Percentiles rank a stretch among this genome's conserved stretches.
Evolutionary conservation across 176 grass and related monocot species (phyloP).

Genomic region (Paspalum notatum): DNA sequence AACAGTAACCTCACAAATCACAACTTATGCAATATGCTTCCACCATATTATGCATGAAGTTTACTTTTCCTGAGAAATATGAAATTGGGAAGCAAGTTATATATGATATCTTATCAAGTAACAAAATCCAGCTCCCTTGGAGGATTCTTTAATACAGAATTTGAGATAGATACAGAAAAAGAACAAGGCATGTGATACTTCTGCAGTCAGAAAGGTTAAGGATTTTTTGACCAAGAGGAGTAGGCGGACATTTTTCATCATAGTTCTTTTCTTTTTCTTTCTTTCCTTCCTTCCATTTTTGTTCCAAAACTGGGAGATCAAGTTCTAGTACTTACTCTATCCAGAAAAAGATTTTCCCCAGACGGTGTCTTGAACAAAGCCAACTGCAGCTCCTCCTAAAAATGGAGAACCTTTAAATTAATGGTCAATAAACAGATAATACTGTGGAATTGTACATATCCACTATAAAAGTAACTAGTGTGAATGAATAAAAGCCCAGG

Average conservation of each 20-base stretch:
- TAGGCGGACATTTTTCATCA: background rate
- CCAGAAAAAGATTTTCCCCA: constrained; percentile 50
- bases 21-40: background rate
- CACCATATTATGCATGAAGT: background rate
- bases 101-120: background rate
- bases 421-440: background rate
- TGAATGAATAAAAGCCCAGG: background rate
- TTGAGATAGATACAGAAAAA: constrained; percentile 17
- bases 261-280: background rate
- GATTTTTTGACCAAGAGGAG: background rate
- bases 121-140: background rate
- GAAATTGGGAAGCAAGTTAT: background rate
- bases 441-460: background rate
- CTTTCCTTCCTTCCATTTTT: background rate
- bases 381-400: constrained; percentile 51
- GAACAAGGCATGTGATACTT: background rate
- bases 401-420: background rate
- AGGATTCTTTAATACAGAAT: constrained; percentile 19
- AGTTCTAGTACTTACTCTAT: constrained; percentile 43
- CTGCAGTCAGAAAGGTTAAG: background rate
- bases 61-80: background rate
- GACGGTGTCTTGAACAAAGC: constrained; percentile 46
- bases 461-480: background rate
- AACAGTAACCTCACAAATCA: background rate
- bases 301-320: background rate